Conservation (phyloP, 2,329 filamentous ascomycete genomes). For the Basipetospora chlamydospora region DNA sequence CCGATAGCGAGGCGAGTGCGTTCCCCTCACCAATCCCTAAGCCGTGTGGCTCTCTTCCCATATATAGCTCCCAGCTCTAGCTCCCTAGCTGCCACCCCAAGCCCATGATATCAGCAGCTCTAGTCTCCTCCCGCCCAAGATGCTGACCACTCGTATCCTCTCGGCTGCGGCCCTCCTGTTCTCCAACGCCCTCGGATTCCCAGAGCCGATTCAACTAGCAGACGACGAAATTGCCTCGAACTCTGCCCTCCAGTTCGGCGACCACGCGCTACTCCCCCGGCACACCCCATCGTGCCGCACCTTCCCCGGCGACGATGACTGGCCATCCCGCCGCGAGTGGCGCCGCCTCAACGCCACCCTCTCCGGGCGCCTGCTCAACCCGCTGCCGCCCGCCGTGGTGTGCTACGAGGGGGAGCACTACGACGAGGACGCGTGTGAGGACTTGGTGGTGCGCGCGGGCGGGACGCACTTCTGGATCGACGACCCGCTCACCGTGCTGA, state of each 20-base stretch:
- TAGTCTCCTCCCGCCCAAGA: too few species aligned
- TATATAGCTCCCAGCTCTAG: too few species aligned
- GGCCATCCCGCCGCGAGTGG: slow-evolving; percentile 18
- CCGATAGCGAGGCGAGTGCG: too few species aligned
- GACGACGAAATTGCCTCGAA: not conserved
- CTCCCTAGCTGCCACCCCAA: too few species aligned
- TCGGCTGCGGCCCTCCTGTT: too few species aligned
- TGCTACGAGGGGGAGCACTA: slow-evolving; percentile 14
- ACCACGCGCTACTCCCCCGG: not conserved
- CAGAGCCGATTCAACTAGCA: not conserved
- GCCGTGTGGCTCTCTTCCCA: too few species aligned
- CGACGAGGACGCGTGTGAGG: slow-evolving; percentile 15
- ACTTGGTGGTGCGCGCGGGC: slow-evolving; percentile 14
- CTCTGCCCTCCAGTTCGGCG: not conserved
- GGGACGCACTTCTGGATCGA: slow-evolving; percentile 12
- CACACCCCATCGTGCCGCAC: slow-evolving; percentile 14
- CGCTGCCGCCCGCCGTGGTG: slow-evolving; percentile 16
- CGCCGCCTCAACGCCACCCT: slow-evolving; percentile 8
- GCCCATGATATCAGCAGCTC: too few species aligned
- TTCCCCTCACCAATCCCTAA: too few species aligned
- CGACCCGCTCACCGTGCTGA: slow-evolving; percentile 6
- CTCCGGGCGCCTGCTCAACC: slow-evolving; percentile 14
- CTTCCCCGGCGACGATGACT: slow-evolving; percentile 14
- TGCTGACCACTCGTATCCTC: too few species aligned
- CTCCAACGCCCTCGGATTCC: too few species aligned